Base-by-base conservation (phyloP, 306 rosid genomes). In the Comarum palustre region DNA sequence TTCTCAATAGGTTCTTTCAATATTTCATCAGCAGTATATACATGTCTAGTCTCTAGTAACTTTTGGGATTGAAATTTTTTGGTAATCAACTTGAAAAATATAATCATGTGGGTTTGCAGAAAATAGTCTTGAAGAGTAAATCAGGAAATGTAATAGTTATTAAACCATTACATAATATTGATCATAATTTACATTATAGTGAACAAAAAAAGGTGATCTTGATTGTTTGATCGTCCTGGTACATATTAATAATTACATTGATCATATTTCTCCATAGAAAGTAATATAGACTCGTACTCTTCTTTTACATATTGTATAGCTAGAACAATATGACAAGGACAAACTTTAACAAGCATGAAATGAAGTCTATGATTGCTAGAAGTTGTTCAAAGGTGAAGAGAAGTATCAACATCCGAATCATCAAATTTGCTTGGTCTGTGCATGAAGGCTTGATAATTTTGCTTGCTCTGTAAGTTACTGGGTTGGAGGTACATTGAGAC, bases 381-480 rank as follows among this genome's bases (percentile, higher is more conserved):
- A 62, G 25, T 17, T 62, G 0, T 31, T 62, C 25, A 62, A 62
- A 62, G 67, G 43, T 62, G 67, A 31, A 62, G 67, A 62, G 67
- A 62, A 34, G 67, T 62, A 12, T 62, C 67, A 14, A 62, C 67
- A 34, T 62, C 67, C 65, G 65, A 59, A 32, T 62, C 67, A 17
- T 62, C 67, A 38, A 71, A 73, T 38, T 69, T 73, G 73, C 68
- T 72, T 12, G 71, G 77, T 73, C 69, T 73, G 52, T 57, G 47
- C 80, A 66, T 38, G 77, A 32, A 71, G 34, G 48, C 42, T 55
- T 75, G 68, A 78, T 72, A 63, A 43, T 59, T 39, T 45, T 68
- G 71, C 82, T 57, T 79, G 79, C 67, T 73, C 27, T 78, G 78
- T 71, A 75, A 81, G 74, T 62, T 32, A 61, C 25, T 32, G 13